Evolutionary conservation across 306 rosid species (phyloP).

Genomic region (Prunus armeniaca): DNA sequence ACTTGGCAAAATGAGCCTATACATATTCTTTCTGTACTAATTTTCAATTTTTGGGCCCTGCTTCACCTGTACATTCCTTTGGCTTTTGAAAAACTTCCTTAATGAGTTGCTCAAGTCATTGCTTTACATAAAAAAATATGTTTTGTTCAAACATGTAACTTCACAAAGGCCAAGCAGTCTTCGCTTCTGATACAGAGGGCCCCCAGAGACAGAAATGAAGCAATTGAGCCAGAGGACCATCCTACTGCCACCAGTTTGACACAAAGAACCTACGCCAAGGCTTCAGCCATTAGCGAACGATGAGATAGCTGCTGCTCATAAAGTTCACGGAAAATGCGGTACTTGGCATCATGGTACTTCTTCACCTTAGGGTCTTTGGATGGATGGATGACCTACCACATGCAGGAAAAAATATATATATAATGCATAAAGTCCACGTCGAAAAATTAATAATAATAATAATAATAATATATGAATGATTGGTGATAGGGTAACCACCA

Average conservation of each 20-base stretch:
- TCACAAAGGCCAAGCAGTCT: neutral
- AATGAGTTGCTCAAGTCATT: neutral
- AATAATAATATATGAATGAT: neutral
- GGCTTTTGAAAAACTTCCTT: neutral
- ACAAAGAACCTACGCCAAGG: slow-evolving; percentile 41
- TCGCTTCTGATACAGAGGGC: neutral
- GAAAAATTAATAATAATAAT: neutral
- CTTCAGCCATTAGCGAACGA: slow-evolving; percentile 76
- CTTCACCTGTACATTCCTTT: neutral
- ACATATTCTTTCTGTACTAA: neutral
- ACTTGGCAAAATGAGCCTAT: too few relatives aligned
- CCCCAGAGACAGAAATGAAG: neutral
- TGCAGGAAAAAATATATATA: neutral
- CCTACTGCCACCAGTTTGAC: slow-evolving; percentile 11
- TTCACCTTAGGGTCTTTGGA: slow-evolving; percentile 82
- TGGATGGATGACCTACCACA: slow-evolving; percentile 74
- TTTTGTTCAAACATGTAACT: neutral
- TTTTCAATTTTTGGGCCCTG: neutral
- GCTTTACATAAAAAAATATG: neutral
- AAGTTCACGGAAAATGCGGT: slow-evolving; percentile 70
- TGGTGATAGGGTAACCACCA: neutral
- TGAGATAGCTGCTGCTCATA: slow-evolving; percentile 75
- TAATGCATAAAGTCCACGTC: neutral
- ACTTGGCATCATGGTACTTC: slow-evolving; percentile 81
- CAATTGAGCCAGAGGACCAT: neutral